Evolutionary conservation across 495 filamentous ascomycete species (phyloP).

Genomic region (Tuber borchii): DNA sequence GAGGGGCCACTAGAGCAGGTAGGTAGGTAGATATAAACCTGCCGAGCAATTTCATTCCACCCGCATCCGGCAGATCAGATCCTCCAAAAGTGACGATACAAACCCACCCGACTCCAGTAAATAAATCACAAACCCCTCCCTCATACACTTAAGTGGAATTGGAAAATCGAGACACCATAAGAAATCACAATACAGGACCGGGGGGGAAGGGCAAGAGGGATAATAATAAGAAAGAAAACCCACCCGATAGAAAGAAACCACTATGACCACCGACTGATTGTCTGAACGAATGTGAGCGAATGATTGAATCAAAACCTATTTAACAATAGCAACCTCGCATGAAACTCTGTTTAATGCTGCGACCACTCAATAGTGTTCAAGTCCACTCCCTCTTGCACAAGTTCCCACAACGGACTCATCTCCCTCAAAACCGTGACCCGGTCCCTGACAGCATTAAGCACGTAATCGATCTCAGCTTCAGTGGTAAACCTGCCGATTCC

Average conservation of each 20-base stretch:
- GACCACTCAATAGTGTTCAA: slow-evolving; percentile 97
- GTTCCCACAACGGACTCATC: slow-evolving; percentile 93
- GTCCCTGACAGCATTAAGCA: slow-evolving; percentile 85
- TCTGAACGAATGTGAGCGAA: not conserved
- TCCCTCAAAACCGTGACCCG: slow-evolving; percentile 88
- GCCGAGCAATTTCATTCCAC: not conserved
- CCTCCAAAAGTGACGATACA: not conserved
- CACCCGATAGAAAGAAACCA: not conserved
- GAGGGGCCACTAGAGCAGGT: not conserved
- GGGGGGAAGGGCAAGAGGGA: not conserved
- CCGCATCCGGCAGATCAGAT: not conserved
- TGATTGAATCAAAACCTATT: not conserved
- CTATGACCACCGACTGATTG: not conserved
- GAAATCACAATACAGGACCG: slow-evolving; percentile 4
- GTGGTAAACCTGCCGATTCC: slow-evolving; percentile 97
- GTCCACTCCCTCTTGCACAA: slow-evolving; percentile 94
- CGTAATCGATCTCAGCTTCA: slow-evolving; percentile 92
- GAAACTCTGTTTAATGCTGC: slow-evolving; percentile 58
- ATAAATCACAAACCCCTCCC: not conserved
- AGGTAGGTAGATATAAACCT: not conserved
- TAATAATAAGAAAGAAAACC: not conserved
- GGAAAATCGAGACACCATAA: not conserved
- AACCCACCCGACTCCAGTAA: not conserved
- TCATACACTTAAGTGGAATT: not conserved
- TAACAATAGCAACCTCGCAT: not conserved